Evolutionary conservation across 768 basidiomycete genomes (phyloP).

Genomic region (Leccinum barrowsii): DNA sequence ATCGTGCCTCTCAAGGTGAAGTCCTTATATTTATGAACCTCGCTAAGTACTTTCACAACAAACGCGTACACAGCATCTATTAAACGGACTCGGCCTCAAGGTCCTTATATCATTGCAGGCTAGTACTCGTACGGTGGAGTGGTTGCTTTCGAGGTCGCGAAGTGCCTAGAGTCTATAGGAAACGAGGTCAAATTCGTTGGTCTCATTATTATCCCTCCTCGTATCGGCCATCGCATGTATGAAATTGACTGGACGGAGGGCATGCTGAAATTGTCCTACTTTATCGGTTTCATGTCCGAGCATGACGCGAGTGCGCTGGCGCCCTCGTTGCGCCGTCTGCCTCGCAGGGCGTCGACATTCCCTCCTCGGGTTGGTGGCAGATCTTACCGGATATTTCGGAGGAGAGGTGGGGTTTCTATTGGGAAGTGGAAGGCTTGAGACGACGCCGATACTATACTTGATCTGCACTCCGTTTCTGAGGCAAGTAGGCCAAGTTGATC

Average conservation of each 20-base stretch:
- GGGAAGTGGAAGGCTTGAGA: not conserved
- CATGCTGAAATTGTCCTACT: not conserved
- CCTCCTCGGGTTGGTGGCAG: conserved; percentile 12
- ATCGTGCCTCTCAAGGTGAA: conserved; percentile 1
- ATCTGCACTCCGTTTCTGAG: too few relatives aligned
- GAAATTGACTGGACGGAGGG: not conserved
- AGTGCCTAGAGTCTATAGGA: not conserved
- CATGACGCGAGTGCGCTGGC: not conserved
- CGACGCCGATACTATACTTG: not conserved
- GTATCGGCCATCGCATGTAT: not conserved
- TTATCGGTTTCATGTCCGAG: not conserved
- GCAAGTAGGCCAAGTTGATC: not conserved
- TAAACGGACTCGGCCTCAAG: not conserved
- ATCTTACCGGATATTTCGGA: conserved; percentile 19
- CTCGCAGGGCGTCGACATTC: not conserved
- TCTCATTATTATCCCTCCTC: not conserved
- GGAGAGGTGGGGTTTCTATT: conserved; percentile 7
- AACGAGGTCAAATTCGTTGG: not conserved
- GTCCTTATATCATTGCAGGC: not conserved
- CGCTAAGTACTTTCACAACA: not conserved
- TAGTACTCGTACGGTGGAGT: not conserved
- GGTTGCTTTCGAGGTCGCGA: not conserved
- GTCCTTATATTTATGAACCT: not conserved
- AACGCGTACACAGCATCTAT: not conserved
- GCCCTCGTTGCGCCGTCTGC: not conserved